Evolutionary conservation across 345 rosid genomes (phyloP).

Genomic region (Cochlearia excelsa): DNA sequence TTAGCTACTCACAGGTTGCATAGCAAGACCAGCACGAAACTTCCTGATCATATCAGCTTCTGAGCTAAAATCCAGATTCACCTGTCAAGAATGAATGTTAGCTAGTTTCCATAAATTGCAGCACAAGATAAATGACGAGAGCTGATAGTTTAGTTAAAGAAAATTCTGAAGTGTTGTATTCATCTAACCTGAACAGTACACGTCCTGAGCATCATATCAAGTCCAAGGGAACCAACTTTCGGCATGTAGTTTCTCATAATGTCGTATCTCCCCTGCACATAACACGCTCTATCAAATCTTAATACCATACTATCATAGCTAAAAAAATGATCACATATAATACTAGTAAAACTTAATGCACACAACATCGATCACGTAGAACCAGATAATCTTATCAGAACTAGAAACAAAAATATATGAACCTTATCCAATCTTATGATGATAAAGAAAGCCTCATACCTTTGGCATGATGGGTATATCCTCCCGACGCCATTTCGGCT

Average conservation of each 20-base stretch:
- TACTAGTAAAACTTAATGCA: conserved; percentile 4
- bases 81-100: conserved; percentile 48
- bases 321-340: conserved; percentile 1
- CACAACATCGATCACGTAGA: not conserved
- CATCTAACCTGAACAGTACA: conserved; percentile 94
- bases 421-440: not conserved
- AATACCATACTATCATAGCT: not conserved
- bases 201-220: conserved; percentile 97
- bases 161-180: conserved; percentile 8
- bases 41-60: conserved; percentile 98
- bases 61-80: conserved; percentile 89
- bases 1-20: conserved; percentile 81
- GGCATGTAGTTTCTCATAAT: conserved; percentile 99
- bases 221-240: conserved; percentile 91
- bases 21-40: conserved; percentile 90
- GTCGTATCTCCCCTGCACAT: conserved; percentile 89
- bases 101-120: conserved; percentile 2
- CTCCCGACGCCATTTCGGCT: conserved; percentile 82
- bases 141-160: not conserved
- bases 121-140: not conserved
- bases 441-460: conserved; percentile 42
- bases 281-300: conserved; percentile 32
- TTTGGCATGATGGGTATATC: conserved; percentile 98
- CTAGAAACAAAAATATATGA: not conserved
- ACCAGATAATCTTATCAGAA: not conserved